Base-by-base conservation (phyloP, 116 monocot genomes). In the Papilionanthe hybrid region DNA sequence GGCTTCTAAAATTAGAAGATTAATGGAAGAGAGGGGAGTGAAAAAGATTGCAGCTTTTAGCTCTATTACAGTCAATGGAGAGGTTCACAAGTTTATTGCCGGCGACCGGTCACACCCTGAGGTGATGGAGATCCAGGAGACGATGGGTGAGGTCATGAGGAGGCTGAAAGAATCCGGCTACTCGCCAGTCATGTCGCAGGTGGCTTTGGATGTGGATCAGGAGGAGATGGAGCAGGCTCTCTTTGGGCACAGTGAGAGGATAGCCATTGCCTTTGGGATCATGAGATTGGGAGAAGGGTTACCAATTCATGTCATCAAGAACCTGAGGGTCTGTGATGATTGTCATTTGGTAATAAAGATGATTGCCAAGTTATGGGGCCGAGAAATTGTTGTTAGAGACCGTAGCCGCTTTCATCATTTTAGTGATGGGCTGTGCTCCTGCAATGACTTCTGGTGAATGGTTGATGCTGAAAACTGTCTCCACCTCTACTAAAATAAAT, bases 371-470 rank as follows among this genome's bases (percentile, higher is more conserved):
- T 75, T 90, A 5, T 95, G 95, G 90, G 66, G 75, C 58, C 25
- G 92, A 47, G 79, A 88, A 22, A 92, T 95, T 41, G 80, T 92
- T n/a, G 87, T 92, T 18, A 87, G 92, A 74, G 92, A 94, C 53
- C 79, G 92, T 12, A 89, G 89, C 53, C 87, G 92, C 9, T 95
- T 95, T 78, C 95, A 95, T 78, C 95, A 95, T 92, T 95, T 95
- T 76, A 47, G 60, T 18, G 82, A 85, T 66, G 95, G 90, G 11
- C 9, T 48, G 22, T 95, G 92, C 80, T 95, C 95, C 79, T 95
- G 90, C 76, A 82, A 86, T 84, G 95, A 90, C 71, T 95, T 95
- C 50, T 95, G 90, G 95, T 95, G 85, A 92, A 77, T 3, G 44
- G 43, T 17, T 13, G 18, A 27, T 29, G 69, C 69, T 69, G 4